Percentiles rank a stretch among this genome's conserved stretches.
Evolutionary conservation across 192 early-diverging fungal species (phyloP).

Genomic region (Funneliformis mosseae): DNA sequence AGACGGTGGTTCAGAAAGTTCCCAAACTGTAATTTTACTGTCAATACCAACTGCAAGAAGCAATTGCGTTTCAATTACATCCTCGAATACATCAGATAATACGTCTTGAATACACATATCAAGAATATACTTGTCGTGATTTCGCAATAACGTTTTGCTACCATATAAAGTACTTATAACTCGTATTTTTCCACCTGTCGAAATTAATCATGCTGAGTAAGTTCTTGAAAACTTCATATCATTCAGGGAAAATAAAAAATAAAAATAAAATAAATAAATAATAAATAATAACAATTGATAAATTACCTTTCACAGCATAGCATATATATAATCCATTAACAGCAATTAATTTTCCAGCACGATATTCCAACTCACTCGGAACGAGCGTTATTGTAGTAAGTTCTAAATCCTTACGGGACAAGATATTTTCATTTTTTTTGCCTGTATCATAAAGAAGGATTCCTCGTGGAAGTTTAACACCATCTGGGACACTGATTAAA

Average conservation of each 20-base stretch:
- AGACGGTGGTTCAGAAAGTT: constrained; percentile 12
- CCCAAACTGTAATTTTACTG: constrained; percentile 34
- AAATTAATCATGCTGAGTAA: neutral
- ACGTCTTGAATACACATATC: constrained; percentile 31
- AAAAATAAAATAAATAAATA: too few relatives aligned
- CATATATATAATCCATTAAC: constrained; percentile 50
- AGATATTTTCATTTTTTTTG: constrained; percentile 41
- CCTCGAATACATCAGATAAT: neutral
- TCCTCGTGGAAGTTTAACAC: constrained; percentile 40
- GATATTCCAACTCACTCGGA: constrained; percentile 48
- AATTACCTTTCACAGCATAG: constrained; percentile 50
- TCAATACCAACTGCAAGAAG: constrained; percentile 25
- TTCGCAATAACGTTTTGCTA: constrained; percentile 30
- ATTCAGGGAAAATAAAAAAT: neutral
- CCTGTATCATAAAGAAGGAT: constrained; percentile 39
- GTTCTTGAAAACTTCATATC: neutral
- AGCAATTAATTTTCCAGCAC: constrained; percentile 45
- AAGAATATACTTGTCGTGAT: constrained; percentile 32
- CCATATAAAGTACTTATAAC: constrained; percentile 27
- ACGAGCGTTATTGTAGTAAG: constrained; percentile 45
- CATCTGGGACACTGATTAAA: constrained; percentile 44
- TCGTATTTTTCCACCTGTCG: constrained; percentile 32
- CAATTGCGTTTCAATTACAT: neutral
- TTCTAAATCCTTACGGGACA: constrained; percentile 44
- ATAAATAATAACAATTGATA: too few relatives aligned